These are phyloP conservation scores for Daldinia vernicosa DNA, from an alignment of 495 filamentous ascomycete genomes.

Conservation along the genomic window DNA sequence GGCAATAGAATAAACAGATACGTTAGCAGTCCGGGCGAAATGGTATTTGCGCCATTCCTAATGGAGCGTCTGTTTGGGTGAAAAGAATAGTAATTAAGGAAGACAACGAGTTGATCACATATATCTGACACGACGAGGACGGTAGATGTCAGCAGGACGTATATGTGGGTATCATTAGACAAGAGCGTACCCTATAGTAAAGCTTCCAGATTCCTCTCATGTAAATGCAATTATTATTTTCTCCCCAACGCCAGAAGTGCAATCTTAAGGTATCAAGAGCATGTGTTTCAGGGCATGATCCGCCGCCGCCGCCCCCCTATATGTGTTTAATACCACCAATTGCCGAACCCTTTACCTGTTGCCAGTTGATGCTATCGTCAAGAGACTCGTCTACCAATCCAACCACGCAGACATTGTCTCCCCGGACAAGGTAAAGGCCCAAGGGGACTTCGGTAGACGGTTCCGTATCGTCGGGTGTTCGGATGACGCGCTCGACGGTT, in stretches of 20 bases:
- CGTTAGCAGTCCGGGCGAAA: constrained; percentile 64
- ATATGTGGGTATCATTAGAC: constrained; percentile 46
- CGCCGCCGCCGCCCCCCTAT: constrained; percentile 25
- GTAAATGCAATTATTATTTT: constrained; percentile 36
- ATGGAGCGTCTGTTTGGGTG: constrained; percentile 59
- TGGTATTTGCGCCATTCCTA: constrained; percentile 59
- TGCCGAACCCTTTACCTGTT: constrained; percentile 82
- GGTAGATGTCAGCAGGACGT: constrained; percentile 42
- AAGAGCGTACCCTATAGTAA: constrained; percentile 48
- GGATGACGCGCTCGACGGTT: constrained; percentile 90
- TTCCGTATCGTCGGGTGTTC: constrained; percentile 81
- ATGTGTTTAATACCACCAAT: constrained; percentile 81
- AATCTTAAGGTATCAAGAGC: constrained; percentile 12
- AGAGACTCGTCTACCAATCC: constrained; percentile 89
- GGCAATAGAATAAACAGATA: constrained; percentile 84
- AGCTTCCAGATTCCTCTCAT: constrained; percentile 29
- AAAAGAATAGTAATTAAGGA: constrained; percentile 11
- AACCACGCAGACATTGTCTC: constrained; percentile 92
- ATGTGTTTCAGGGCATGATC: constrained; percentile 1
- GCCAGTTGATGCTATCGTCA: constrained; percentile 90
- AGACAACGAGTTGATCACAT: constrained; percentile 31
- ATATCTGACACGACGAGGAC: constrained; percentile 30
- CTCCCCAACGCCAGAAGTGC: constrained; percentile 42
- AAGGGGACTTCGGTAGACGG: constrained; percentile 81
- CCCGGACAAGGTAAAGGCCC: constrained; percentile 90